Evolutionary conservation across 2,329 filamentous ascomycete genomes (phyloP).

Genomic region (Canariomyces notabilis): DNA sequence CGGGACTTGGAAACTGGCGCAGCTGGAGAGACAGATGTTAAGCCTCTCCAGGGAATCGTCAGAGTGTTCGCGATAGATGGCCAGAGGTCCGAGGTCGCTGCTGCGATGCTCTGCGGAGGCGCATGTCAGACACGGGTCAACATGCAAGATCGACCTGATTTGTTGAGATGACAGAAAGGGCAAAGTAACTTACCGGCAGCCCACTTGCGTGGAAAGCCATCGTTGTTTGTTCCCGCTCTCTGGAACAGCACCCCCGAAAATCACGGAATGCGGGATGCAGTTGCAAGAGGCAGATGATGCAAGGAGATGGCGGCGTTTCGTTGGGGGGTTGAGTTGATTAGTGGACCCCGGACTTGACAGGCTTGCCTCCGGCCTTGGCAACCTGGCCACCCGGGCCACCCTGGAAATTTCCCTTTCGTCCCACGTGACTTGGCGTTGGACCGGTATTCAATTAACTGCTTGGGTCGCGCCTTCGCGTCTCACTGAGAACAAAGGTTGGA

Average conservation of each 20-base stretch:
- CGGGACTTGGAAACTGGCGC: conserved; percentile 1
- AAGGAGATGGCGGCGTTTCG: conserved; percentile 3
- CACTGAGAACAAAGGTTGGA: not conserved
- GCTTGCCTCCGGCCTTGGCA: not conserved
- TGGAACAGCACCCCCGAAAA: conserved; percentile 3
- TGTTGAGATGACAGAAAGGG: not conserved
- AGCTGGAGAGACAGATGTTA: conserved; percentile 13
- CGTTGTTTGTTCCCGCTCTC: conserved; percentile 7
- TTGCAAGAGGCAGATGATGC: conserved; percentile 10
- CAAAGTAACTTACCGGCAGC: conserved; percentile 25
- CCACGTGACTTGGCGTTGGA: conserved; percentile 22
- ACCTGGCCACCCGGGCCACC: not conserved
- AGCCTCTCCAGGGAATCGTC: conserved; percentile 32
- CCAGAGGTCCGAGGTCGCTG: conserved; percentile 41
- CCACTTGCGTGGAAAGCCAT: conserved; percentile 30
- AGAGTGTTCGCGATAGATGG: conserved; percentile 41
- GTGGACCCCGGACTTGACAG: not conserved
- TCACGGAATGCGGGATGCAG: conserved; percentile 27
- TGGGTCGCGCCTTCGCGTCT: conserved; percentile 1
- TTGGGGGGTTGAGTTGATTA: conserved; percentile 8
- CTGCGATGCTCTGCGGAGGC: conserved; percentile 36
- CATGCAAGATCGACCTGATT: too few relatives aligned
- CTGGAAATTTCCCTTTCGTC: conserved; percentile 16
- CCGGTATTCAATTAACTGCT: too few relatives aligned
- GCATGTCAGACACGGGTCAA: not conserved